Conservation (phyloP, 371 early-diverging fungal species). For the Haplosporangium sp. region DNA sequence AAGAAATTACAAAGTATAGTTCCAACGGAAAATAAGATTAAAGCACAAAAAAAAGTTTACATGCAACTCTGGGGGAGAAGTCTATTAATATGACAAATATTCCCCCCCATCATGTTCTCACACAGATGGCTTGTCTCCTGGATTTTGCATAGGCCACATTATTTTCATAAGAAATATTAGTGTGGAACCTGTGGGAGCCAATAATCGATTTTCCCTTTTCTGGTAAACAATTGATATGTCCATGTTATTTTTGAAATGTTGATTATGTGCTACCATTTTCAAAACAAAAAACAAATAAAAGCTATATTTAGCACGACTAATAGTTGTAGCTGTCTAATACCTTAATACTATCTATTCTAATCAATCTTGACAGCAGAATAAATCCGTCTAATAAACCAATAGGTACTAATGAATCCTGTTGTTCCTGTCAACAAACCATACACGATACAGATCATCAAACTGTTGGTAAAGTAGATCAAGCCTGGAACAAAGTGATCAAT, state of each 20-base stretch:
- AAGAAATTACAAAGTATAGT: too few species aligned
- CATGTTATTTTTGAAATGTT: neutral
- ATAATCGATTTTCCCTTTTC: neutral
- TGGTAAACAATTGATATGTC: neutral
- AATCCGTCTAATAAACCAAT: constrained; percentile 80
- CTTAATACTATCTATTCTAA: constrained; percentile 34
- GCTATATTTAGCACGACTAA: neutral
- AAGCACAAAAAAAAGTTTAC: neutral
- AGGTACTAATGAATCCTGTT: constrained; percentile 81
- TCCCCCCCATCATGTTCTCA: neutral
- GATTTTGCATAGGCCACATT: too few species aligned
- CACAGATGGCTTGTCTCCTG: neutral
- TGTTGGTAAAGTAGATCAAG: constrained; percentile 67
- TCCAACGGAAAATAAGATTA: neutral
- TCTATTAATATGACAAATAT: neutral
- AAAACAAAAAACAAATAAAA: neutral
- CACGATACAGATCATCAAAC: constrained; percentile 62
- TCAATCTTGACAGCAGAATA: constrained; percentile 80
- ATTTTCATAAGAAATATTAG: neutral
- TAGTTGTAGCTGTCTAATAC: neutral
- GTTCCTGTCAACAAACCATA: constrained; percentile 80
- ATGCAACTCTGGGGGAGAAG: neutral
- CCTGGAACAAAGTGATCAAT: constrained; percentile 65
- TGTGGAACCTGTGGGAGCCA: neutral
- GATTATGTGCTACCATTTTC: neutral